Evolutionary conservation across 208 protist species (phyloP).

Genomic region (Phytomonas francai): DNA sequence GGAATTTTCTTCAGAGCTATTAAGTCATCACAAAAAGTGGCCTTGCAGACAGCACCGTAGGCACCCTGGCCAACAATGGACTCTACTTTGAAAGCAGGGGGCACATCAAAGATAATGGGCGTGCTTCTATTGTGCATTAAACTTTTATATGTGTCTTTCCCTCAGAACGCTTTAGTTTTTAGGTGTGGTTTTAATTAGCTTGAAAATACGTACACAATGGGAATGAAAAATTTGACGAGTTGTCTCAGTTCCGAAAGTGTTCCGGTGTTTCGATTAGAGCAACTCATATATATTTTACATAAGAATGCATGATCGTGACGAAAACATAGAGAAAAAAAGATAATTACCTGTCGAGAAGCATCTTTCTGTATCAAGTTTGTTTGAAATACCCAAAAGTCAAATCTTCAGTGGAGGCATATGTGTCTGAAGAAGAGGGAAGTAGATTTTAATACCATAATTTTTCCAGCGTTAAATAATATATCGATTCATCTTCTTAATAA

Average conservation of each 20-base stretch:
- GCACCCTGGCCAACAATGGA: conserved; percentile 90
- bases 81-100: conserved; percentile 77
- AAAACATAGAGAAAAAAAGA: conserved; percentile 9
- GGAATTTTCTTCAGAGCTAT: conserved; percentile 90
- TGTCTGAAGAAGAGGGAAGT: neutral
- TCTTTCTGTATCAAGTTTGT: neutral
- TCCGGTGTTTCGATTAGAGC: neutral
- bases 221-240: conserved; percentile 11
- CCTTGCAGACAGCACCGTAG: conserved; percentile 91
- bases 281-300: conserved; percentile 7
- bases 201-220: neutral
- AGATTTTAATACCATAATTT: neutral
- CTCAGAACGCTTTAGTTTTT: neutral
- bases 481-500: neutral
- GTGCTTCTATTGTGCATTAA: conserved; percentile 26
- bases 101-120: conserved; percentile 82
- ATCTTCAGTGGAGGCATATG: neutral
- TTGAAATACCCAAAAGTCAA: neutral
- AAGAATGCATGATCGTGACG: neutral
- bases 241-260: neutral
- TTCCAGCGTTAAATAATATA: neutral
- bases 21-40: conserved; percentile 60
- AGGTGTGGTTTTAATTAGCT: neutral
- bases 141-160: neutral
- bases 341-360: neutral